Percentiles rank a stretch among this genome's conserved stretches.
phyloP scores from a whole-genome alignment of 768 basidiomycete species.

The Mycena epipterygia region DNA sequence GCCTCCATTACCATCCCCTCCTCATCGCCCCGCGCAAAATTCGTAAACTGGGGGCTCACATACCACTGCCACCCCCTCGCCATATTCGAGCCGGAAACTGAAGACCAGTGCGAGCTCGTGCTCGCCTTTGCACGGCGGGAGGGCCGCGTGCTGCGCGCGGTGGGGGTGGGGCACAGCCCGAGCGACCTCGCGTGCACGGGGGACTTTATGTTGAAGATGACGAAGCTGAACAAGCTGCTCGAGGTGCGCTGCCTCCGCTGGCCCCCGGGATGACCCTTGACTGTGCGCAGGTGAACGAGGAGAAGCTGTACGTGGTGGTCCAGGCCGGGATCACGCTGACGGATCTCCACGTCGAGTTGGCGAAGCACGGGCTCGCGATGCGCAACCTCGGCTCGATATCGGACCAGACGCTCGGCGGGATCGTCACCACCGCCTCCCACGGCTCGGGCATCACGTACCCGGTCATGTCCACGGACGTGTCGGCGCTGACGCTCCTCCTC shows the following conservation, averaged over 20 bases:
- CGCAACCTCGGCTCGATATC: conserved; percentile 96
- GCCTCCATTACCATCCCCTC: conserved; percentile 67
- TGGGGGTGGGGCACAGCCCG: conserved; percentile 94
- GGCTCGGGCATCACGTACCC: conserved; percentile 87
- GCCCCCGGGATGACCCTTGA: neutral
- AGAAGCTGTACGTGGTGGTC: conserved; percentile 76
- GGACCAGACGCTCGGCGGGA: conserved; percentile 94
- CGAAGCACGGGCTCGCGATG: conserved; percentile 81
- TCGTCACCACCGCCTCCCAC: conserved; percentile 95
- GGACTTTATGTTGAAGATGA: conserved; percentile 89
- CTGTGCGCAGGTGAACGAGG: conserved; percentile 71
- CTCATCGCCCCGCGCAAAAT: conserved; percentile 49
- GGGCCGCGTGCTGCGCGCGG: conserved; percentile 79
- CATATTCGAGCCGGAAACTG: conserved; percentile 84
- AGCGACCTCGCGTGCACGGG: conserved; percentile 94
- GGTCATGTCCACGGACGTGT: conserved; percentile 86
- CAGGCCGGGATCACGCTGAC: conserved; percentile 88
- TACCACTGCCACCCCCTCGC: conserved; percentile 78
- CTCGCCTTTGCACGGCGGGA: conserved; percentile 86
- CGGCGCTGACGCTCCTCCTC: conserved; percentile 80
- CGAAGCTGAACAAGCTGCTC: conserved; percentile 77
- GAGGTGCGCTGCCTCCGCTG: conserved; percentile 70
- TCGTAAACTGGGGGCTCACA: conserved; percentile 86
- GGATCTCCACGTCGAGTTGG: conserved; percentile 78
- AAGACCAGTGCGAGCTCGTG: conserved; percentile 78